These are phyloP conservation scores for Meyerozyma smithsonii DNA, from an alignment of 1,139 yeast species.

Conservation along the genomic window DNA sequence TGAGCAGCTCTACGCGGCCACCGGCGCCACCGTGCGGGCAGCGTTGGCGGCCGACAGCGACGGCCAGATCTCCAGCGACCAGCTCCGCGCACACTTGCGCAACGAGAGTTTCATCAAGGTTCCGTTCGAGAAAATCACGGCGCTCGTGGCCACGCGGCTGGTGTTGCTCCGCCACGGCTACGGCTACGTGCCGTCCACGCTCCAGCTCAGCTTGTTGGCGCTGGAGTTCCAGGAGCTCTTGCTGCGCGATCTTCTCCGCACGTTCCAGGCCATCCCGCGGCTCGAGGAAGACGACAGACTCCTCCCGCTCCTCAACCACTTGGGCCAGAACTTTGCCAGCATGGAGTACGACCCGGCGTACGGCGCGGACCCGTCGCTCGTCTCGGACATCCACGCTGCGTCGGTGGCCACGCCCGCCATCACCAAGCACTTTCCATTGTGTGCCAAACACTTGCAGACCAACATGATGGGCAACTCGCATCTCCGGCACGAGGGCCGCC, in stretches of 20 bases:
- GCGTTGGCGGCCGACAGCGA: constrained; percentile 24
- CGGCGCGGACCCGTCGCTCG: constrained; percentile 27
- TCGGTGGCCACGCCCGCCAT: constrained; percentile 54
- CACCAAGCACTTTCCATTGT: constrained; percentile 72
- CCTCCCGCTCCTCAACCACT: constrained; percentile 73
- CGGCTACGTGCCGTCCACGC: constrained; percentile 81
- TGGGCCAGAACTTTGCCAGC: constrained; percentile 68
- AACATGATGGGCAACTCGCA: constrained; percentile 61
- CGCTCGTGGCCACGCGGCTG: constrained; percentile 64
- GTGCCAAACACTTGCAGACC: constrained; percentile 67
- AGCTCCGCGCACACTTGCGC: constrained; percentile 39
- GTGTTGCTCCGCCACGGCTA: constrained; percentile 63
- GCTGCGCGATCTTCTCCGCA: constrained; percentile 49
- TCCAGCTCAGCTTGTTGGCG: constrained; percentile 66
- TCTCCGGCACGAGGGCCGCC: constrained; percentile 77
- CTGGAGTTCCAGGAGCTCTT: constrained; percentile 62
- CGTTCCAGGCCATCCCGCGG: constrained; percentile 77
- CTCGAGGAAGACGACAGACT: constrained; percentile 90
- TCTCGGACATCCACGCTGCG: constrained; percentile 57
- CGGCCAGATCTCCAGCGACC: constrained; percentile 35
- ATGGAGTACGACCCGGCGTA: constrained; percentile 43
- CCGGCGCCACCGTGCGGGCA: constrained; percentile 31
- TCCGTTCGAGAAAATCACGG: constrained; percentile 82
- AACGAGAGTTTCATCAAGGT: constrained; percentile 70
- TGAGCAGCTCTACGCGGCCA: constrained; percentile 51